These are phyloP conservation scores for Datisca glomerata DNA, from an alignment of 306 rosid species.

Conservation along the genomic window DNA sequence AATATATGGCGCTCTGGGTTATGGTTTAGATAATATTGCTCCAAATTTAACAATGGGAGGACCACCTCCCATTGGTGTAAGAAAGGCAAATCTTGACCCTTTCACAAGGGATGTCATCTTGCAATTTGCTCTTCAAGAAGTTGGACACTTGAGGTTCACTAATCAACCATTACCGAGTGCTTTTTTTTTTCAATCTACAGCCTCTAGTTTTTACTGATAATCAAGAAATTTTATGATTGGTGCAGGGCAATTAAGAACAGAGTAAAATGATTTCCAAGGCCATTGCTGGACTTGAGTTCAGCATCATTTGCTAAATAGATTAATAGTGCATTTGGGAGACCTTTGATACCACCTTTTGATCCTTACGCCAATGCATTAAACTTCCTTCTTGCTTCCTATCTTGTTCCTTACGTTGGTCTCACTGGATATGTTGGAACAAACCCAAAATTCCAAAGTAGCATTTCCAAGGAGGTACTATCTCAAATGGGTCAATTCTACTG, in stretches of 20 bases:
- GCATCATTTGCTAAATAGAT: constrained; percentile 7
- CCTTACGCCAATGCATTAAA: constrained; percentile 13
- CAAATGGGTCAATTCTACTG: no score
- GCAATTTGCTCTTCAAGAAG: constrained; percentile 25
- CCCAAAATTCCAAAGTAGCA: constrained; percentile 3
- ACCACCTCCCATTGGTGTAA: constrained; percentile 18
- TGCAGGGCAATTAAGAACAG: constrained; percentile 3
- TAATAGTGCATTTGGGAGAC: constrained; percentile 7
- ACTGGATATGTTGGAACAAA: constrained; percentile 22
- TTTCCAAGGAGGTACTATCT: not conserved
- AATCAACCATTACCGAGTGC: not conserved
- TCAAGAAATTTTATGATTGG: not conserved
- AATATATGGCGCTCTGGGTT: not conserved
- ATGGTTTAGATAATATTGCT: constrained; percentile 2
- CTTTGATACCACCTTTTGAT: constrained; percentile 14
- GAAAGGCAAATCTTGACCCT: constrained; percentile 18
- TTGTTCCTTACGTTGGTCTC: constrained; percentile 19
- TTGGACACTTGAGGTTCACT: constrained; percentile 18
- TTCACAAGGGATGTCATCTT: not conserved
- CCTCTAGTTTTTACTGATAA: not conserved
- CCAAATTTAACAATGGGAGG: constrained; percentile 12
- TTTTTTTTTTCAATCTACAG: not conserved
- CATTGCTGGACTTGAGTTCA: constrained; percentile 15
- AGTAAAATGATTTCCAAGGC: constrained; percentile 19
- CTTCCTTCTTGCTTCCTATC: constrained; percentile 17